Evolutionary conservation across 257 asterid species (phyloP).

Genomic region (Haberlea rhodopensis): DNA sequence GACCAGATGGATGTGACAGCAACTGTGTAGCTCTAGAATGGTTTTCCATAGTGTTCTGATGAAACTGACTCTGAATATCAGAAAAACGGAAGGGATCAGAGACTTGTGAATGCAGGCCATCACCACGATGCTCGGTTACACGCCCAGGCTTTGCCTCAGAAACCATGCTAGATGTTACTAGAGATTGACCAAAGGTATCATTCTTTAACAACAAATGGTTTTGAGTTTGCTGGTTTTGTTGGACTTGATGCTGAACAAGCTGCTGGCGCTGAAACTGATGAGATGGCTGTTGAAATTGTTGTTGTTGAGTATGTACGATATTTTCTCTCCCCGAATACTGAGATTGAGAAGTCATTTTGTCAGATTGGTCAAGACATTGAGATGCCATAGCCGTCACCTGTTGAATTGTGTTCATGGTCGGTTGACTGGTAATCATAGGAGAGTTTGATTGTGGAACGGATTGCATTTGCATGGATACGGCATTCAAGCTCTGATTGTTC

Average conservation of each 20-base stretch:
- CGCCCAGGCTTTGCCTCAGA: slow-evolving; percentile 52
- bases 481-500: slow-evolving; percentile 55
- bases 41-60: slow-evolving; percentile 50
- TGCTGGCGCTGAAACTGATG: slow-evolving; percentile 68
- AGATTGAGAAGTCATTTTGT: slow-evolving; percentile 51
- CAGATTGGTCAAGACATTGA: slow-evolving; percentile 50
- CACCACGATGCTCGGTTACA: slow-evolving; percentile 45
- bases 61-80: slow-evolving; percentile 58
- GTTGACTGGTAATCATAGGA: slow-evolving; percentile 46
- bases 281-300: slow-evolving; percentile 52
- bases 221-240: slow-evolving; percentile 63
- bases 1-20: slow-evolving; percentile 46
- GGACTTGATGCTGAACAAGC: slow-evolving; percentile 57
- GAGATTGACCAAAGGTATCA: slow-evolving; percentile 59
- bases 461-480: slow-evolving; percentile 58
- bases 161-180: slow-evolving; percentile 43
- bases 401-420: slow-evolving; percentile 47
- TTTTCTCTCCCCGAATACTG: slow-evolving; percentile 60
- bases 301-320: slow-evolving; percentile 51
- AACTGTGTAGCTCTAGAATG: slow-evolving; percentile 56
- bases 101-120: slow-evolving; percentile 49
- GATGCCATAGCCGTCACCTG: slow-evolving; percentile 49
- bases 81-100: slow-evolving; percentile 61
- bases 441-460: slow-evolving; percentile 52
- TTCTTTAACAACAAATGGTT: slow-evolving; percentile 57